phyloP scores from a whole-genome alignment of 2,329 filamentous ascomycete genomes.

The Aspergillus aculeatinus region DNA sequence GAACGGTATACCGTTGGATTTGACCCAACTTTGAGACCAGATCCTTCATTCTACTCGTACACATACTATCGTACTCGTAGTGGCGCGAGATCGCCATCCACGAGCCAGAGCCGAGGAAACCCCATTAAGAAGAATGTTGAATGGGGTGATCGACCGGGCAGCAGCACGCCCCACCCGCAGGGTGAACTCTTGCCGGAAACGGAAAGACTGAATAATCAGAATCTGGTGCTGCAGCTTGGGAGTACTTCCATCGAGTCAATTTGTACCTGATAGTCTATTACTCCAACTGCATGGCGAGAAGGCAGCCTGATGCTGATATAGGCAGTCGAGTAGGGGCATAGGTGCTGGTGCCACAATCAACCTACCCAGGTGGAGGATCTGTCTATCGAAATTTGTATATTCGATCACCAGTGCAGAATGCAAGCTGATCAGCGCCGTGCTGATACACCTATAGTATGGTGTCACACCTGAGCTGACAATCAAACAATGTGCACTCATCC shows the following conservation, averaged over 20 bases:
- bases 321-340: no score
- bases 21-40: constrained; percentile 1
- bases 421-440: neutral
- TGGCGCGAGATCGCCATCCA: neutral
- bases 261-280: no score
- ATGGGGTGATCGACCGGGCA: neutral
- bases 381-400: neutral
- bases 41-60: neutral
- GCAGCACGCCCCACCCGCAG: neutral
- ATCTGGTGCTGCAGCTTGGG: neutral
- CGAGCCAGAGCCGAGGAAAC: neutral
- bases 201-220: neutral
- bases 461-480: neutral
- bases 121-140: neutral
- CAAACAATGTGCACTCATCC: neutral
- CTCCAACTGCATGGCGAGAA: no score
- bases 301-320: no score
- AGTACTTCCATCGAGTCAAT: no score
- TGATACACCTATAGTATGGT: neutral
- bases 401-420: neutral
- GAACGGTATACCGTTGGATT: constrained; percentile 1
- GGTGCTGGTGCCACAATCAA: no score
- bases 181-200: neutral
- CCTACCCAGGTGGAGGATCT: neutral
- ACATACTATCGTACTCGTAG: neutral